A percentile compares a stretch with the other conserved stretches of the same genome.
Conservation (phyloP, 176 grass and related monocot genomes). For the Alopecurus myosuroides region DNA sequence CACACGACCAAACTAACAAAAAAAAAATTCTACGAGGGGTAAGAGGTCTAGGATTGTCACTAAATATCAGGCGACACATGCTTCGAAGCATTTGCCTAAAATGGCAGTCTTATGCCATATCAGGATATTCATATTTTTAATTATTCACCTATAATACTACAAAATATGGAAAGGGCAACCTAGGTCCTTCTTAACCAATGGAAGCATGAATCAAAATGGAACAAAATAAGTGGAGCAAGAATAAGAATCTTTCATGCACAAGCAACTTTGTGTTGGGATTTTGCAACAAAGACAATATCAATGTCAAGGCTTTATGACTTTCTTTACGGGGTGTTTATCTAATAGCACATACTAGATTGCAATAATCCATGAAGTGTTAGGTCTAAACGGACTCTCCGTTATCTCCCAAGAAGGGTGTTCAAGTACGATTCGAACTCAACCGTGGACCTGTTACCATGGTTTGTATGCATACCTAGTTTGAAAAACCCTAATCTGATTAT, state of each 20-base stretch:
- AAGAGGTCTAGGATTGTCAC: not conserved
- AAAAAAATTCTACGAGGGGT: not conserved
- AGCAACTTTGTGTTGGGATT: not conserved
- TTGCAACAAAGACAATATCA: conserved; percentile 3
- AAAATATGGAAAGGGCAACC: not conserved
- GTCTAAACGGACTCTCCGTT: not conserved
- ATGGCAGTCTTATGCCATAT: not conserved
- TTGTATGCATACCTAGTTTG: not conserved
- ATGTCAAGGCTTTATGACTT: not conserved
- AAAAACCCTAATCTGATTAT: too few species aligned
- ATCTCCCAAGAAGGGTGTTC: not conserved
- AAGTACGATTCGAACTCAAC: not conserved
- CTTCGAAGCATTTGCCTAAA: not conserved
- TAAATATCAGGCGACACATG: not conserved
- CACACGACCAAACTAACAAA: not conserved
- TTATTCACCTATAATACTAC: not conserved
- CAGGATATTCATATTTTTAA: not conserved
- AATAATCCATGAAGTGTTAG: not conserved
- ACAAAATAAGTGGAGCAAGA: conserved; percentile 33
- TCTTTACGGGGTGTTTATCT: not conserved
- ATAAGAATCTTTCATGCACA: conserved; percentile 28
- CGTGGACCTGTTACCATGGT: not conserved
- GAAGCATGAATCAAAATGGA: conserved; percentile 9
- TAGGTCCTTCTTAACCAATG: not conserved
- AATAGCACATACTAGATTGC: not conserved